phyloP scores from a whole-genome alignment of 2,329 filamentous ascomycete genomes.

The Keithomyces neogunnii region DNA sequence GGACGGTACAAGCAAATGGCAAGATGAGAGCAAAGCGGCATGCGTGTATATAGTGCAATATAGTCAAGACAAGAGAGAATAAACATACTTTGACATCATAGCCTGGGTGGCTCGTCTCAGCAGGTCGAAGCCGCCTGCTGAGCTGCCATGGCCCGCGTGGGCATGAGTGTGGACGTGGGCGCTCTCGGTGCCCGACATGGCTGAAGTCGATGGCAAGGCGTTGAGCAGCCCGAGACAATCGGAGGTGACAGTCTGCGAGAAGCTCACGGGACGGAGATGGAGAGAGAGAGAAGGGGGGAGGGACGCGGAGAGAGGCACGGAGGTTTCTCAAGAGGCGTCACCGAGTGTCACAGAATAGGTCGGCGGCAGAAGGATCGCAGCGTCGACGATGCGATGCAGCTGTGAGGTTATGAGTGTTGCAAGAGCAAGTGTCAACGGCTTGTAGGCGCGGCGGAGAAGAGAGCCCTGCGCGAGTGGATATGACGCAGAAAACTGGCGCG shows the following conservation, averaged over 20 bases:
- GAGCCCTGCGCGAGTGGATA: not conserved
- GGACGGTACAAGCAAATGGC: not conserved
- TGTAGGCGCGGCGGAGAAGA: constrained; percentile 1
- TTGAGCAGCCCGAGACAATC: not conserved
- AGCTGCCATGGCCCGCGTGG: constrained; percentile 16
- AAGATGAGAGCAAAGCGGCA: not conserved
- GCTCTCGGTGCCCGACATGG: constrained; percentile 43
- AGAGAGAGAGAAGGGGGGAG: not conserved
- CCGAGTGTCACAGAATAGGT: not conserved
- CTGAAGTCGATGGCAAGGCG: constrained; percentile 7
- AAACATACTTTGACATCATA: constrained; percentile 54
- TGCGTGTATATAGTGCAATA: not conserved
- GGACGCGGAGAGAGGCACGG: too few relatives aligned
- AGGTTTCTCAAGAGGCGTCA: not conserved
- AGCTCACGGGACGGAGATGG: not conserved
- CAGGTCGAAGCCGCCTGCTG: constrained; percentile 43
- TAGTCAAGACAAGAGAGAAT: constrained; percentile 6
- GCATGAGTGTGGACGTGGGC: constrained; percentile 5
- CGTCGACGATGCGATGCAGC: not conserved
- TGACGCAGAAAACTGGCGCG: not conserved
- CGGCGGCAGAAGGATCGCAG: not conserved
- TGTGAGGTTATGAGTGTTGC: not conserved
- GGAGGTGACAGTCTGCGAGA: not conserved
- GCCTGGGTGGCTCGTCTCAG: constrained; percentile 52
- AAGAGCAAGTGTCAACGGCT: not conserved